Base-by-base conservation (phyloP, 495 filamentous ascomycete genomes). In the Penicillium simplicissimum region DNA sequence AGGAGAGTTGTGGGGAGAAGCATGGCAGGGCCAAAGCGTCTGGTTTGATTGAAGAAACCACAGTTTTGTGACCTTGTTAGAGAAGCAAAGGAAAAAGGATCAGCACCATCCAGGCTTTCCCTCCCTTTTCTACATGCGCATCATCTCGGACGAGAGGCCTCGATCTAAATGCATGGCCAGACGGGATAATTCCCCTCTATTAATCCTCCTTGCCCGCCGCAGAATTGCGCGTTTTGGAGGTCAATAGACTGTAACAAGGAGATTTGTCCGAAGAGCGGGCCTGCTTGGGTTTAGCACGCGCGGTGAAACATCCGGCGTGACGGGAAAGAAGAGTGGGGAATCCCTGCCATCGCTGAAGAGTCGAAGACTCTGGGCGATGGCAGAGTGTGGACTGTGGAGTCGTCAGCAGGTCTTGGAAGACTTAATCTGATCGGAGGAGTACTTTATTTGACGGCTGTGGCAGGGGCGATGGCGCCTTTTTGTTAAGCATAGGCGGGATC, bases 1-100 rank as follows among this genome's bases (percentile, higher is more conserved):
- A 75, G 55, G 34, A 73, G 47, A 19, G 71, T 33, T 37, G 54
- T 47, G 28, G 62, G 37, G 31, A 67, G 57, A 70, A 74, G 70
- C 21, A 47, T 67, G 59, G 23, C 11, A 10, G 8, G 19, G 19
- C 43, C 19, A 4, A 47, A 19, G 43, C 3, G 4, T 28, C 5
- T 25, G 4, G 4, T 21, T 25, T 28, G 19, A 17, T 19, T 42
- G 40, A 17, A 3, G 8, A 19, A 42, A 42, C 8, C 43, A 7
- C 21, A 14, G 21, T 40, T 15, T n/a, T 21, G 42, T 15, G n/a
- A 14, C 42, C 10, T 47, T 9, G 19, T 11, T 0, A 6, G 4
- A 8, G 31, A n/a, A 31, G 7, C 14, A 49, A 49, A 23, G 3
- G 23, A 49, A 9, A 15, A 31, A 49, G 45, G 21, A 23, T 11